Percentiles rank a stretch among this genome's conserved stretches.
phyloP scores from a whole-genome alignment of 495 filamentous ascomycete species.

The Penicillium robsamsonii region DNA sequence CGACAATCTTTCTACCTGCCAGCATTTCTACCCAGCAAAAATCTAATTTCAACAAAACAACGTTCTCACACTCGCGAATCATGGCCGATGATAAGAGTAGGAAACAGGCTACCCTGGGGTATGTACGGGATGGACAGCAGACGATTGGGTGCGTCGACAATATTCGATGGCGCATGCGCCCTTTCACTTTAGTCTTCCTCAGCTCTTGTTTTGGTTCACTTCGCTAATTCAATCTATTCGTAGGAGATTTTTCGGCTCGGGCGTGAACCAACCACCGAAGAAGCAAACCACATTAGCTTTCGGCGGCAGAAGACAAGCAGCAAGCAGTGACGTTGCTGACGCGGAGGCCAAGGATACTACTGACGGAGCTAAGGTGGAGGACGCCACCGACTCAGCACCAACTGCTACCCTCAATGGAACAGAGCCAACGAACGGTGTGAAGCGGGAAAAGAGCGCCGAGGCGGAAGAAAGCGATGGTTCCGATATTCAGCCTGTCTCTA shows the following conservation, averaged over 20 bases:
- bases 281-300: slow-evolving; percentile 77
- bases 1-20: not conserved
- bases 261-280: slow-evolving; percentile 47
- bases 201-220: not conserved
- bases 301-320: slow-evolving; percentile 38
- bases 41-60: not conserved
- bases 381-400: slow-evolving; percentile 26
- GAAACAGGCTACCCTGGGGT: slow-evolving; percentile 92
- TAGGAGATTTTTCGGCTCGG: slow-evolving; percentile 48
- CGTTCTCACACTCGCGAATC: not conserved
- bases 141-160: slow-evolving; percentile 73
- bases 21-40: not conserved
- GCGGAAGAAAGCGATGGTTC: slow-evolving; percentile 48
- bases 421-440: slow-evolving; percentile 26
- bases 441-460: slow-evolving; percentile 37
- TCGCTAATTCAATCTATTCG: slow-evolving; percentile 4
- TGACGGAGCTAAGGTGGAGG: slow-evolving; percentile 35
- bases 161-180: slow-evolving; percentile 1
- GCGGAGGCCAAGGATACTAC: slow-evolving; percentile 35
- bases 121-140: slow-evolving; percentile 76
- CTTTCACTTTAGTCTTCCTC: not conserved
- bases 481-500: slow-evolving; percentile 53
- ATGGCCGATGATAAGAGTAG: slow-evolving; percentile 44
- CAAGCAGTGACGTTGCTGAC: slow-evolving; percentile 22
- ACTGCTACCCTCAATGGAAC: slow-evolving; percentile 1